Percentiles rank a stretch among this genome's conserved stretches.
Evolutionary conservation across 495 filamentous ascomycete genomes (phyloP).

Genomic region (Clavariopsis aquatica): DNA sequence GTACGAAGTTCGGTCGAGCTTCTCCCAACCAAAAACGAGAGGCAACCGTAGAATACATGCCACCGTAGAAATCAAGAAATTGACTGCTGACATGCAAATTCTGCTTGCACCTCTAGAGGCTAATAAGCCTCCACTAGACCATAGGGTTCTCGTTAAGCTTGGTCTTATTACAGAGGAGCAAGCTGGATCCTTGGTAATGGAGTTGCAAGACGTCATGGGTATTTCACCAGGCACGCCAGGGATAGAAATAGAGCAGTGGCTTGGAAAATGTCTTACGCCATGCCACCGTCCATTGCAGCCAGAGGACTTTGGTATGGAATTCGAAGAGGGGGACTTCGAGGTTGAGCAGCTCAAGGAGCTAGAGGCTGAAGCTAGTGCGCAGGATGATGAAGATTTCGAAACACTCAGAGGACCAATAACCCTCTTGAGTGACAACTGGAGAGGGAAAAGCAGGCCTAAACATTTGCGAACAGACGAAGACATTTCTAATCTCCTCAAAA

Average conservation of each 20-base stretch:
- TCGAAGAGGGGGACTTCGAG: conserved; percentile 67
- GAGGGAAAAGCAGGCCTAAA: conserved; percentile 39
- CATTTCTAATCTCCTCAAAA: conserved; percentile 43
- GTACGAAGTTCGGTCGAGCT: conserved; percentile 55
- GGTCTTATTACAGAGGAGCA: conserved; percentile 64
- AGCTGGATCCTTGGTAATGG: conserved; percentile 57
- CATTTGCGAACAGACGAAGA: conserved; percentile 34
- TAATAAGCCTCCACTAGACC: conserved; percentile 46
- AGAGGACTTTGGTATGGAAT: conserved; percentile 53
- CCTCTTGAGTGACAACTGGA: conserved; percentile 53
- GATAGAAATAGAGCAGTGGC: conserved; percentile 63
- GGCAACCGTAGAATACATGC: conserved; percentile 46
- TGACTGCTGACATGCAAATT: conserved; percentile 52
- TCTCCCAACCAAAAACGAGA: conserved; percentile 13
- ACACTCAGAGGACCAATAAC: conserved; percentile 53
- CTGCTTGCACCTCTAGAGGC: conserved; percentile 48
- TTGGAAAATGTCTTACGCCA: conserved; percentile 54
- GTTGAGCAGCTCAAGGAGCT: conserved; percentile 65
- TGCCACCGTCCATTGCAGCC: conserved; percentile 47
- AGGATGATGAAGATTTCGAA: conserved; percentile 58
- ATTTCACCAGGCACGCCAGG: conserved; percentile 37
- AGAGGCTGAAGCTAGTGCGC: conserved; percentile 59
- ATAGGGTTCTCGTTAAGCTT: conserved; percentile 53
- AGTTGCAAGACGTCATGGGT: conserved; percentile 52
- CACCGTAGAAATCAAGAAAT: conserved; percentile 47